Percentiles rank a stretch among this genome's conserved stretches.
phyloP scores from a whole-genome alignment of 1,284 basidiomycete species.

The Boletellus deceptivus region DNA sequence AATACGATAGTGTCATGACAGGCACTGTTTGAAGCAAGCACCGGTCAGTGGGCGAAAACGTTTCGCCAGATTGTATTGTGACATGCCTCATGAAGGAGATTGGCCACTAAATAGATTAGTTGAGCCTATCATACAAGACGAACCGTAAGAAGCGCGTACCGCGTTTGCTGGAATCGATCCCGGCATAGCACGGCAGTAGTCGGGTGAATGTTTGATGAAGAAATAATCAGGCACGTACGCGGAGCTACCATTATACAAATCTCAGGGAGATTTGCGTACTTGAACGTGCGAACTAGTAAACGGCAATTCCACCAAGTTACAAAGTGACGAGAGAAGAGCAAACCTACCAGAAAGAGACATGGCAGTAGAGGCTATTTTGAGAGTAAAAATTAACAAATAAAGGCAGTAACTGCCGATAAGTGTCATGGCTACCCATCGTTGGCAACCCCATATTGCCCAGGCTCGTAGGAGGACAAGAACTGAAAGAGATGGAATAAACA shows the following conservation, averaged over 20 bases:
- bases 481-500: neutral
- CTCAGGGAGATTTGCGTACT: neutral
- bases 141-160: too few species aligned
- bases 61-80: neutral
- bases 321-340: too few species aligned
- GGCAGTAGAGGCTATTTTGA: neutral
- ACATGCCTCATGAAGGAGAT: neutral
- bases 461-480: neutral
- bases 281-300: neutral
- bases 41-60: neutral
- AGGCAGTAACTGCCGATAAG: neutral
- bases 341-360: neutral
- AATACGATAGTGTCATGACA: neutral
- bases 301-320: neutral
- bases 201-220: conserved; percentile 61
- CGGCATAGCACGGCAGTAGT: too few species aligned
- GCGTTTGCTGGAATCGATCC: too few species aligned
- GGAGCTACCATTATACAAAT: neutral
- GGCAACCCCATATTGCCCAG: neutral
- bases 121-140: too few species aligned
- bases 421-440: neutral
- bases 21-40: neutral
- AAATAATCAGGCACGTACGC: neutral
- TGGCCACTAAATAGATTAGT: neutral
- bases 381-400: neutral